Base-by-base conservation (phyloP, 129 eudicot genomes). In the Flaveria linearis region DNA sequence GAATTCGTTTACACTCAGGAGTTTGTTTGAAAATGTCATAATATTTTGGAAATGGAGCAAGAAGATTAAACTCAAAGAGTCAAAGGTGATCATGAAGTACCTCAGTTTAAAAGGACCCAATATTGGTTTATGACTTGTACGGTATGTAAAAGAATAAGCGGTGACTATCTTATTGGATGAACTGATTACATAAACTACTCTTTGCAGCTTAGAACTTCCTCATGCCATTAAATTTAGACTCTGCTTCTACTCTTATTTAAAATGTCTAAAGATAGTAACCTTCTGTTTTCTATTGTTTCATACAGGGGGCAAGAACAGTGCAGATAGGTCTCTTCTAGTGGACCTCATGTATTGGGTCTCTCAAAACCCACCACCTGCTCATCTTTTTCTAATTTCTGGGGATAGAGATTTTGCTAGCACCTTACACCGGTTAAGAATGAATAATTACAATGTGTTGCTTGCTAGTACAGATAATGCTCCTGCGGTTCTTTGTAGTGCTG, bases 301-400 rank as follows among this genome's bases (percentile, higher is more conserved):
- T 69, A 30, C 84, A 94, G 98, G 96, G 80, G 93, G 93, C 12
- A 94, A 91, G 89, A 94, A 91, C 90, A 88, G 97, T 83, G 98
- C 97, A 45, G 98, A 94, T 66, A 85, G 97, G 81, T 94, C 97
- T 61, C 97, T 91, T 82, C 86, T 95, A 47, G 88, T 95, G 69
- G 94, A 95, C 58, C 96, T 95, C 13, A 91, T 95, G 99, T 82
- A 83, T 72, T 95, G 99, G 99, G 96, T 91, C 28, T 86, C 96
- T 66, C 92, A 91, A 71, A 95, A 95, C 69, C 97, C 99, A 52
- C 99, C 99, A 26, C 99, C 99, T 2, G 97, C 94, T 17, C 99
- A 95, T 78, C 82, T 91, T 56, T 86, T 95, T 74, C 78, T 95
- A 50, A 95, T 95, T 18, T 95, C 97, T 0, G 89, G 96, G 26